These are phyloP conservation scores for Grigorovia humatica DNA, from an alignment of 805 yeast species.

Conservation along the genomic window DNA sequence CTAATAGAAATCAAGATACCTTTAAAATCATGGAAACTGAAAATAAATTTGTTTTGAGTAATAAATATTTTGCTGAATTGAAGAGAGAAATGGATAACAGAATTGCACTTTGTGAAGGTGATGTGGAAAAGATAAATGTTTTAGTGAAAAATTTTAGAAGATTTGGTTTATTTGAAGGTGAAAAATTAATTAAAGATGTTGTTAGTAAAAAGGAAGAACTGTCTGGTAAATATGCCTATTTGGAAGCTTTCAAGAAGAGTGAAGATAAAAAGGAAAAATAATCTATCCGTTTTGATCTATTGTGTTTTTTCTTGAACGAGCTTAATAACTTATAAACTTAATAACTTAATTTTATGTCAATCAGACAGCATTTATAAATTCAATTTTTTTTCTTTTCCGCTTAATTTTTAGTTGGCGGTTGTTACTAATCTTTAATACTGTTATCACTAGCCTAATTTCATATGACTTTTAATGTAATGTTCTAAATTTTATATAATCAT, in stretches of 20 bases:
- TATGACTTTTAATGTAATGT: background rate
- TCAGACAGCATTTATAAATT: background rate
- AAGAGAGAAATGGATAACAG: slow-evolving; percentile 36
- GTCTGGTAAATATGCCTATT: slow-evolving; percentile 2
- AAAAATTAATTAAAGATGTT: slow-evolving; percentile 22
- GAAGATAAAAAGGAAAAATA: slow-evolving; percentile 2
- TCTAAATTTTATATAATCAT: background rate
- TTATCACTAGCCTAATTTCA: background rate
- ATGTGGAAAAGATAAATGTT: slow-evolving; percentile 27
- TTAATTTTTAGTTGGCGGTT: too few relatives aligned
- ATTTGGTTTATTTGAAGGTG: slow-evolving; percentile 47
- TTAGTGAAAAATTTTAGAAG: slow-evolving; percentile 52
- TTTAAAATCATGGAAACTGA: slow-evolving; percentile 32
- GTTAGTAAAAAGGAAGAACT: slow-evolving; percentile 18
- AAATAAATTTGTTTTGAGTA: slow-evolving; percentile 42
- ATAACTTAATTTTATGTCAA: background rate
- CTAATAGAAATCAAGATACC: slow-evolving; percentile 17
- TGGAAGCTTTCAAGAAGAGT: background rate
- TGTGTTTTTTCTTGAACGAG: background rate
- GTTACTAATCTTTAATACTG: too few relatives aligned
- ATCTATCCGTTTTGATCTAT: background rate
- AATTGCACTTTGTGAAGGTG: slow-evolving; percentile 24
- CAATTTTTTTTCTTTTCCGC: too few relatives aligned
- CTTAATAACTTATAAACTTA: background rate
- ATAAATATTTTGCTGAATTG: slow-evolving; percentile 42